Percentiles rank a stretch among this genome's conserved stretches.
Conservation (phyloP, 2,329 filamentous ascomycete genomes). For the Xylariomycetidae sp. region DNA sequence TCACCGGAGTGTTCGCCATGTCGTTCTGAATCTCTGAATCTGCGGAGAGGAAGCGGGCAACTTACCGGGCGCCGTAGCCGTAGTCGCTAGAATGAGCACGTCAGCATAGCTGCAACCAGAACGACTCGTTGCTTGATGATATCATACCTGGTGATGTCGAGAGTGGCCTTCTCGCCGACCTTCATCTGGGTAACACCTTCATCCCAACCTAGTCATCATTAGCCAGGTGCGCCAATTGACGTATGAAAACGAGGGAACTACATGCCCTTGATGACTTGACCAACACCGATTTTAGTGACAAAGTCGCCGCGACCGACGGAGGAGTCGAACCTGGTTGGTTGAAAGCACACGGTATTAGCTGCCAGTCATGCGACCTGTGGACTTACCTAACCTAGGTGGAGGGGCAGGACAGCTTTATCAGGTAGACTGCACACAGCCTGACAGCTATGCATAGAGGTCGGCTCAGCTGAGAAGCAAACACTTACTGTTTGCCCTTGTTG, state of each 20-base stretch:
- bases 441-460: no score
- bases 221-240: conserved; percentile 8
- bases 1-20: no score
- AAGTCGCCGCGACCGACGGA: conserved; percentile 77
- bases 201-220: conserved; percentile 63
- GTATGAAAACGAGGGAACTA: conserved; percentile 1
- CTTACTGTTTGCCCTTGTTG: conserved; percentile 69
- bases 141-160: conserved; percentile 71
- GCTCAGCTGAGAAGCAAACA: conserved; percentile 10
- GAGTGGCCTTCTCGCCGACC: conserved; percentile 81
- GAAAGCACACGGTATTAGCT: no score
- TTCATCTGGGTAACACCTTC: conserved; percentile 83
- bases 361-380: no score
- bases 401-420: no score
- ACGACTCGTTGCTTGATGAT: conserved; percentile 1
- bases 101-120: conserved; percentile 7
- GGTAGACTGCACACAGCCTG: no score
- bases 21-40: no score
- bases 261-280: conserved; percentile 79
- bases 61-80: conserved; percentile 29
- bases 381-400: no score
- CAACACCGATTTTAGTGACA: conserved; percentile 71
- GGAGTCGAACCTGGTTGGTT: conserved; percentile 84
- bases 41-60: conserved; percentile 1
- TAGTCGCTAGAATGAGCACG: conserved; percentile 20